Evolutionary conservation across 352 stramenopile genomes (phyloP).

Genomic region (Phytopythium delawarense): DNA sequence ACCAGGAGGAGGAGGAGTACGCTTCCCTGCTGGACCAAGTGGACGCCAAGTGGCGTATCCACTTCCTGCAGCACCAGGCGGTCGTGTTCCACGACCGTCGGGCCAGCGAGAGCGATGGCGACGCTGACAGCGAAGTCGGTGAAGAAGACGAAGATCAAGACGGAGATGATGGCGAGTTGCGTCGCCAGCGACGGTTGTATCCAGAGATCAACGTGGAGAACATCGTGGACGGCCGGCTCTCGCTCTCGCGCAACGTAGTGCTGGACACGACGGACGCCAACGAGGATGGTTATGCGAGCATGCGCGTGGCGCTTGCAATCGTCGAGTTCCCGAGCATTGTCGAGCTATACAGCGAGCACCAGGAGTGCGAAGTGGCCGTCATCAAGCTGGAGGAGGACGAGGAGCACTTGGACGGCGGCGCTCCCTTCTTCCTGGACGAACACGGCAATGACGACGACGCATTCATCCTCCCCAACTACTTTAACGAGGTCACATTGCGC

Average conservation of each 20-base stretch:
- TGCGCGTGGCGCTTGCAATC: slow-evolving; percentile 56
- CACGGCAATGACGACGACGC: slow-evolving; percentile 57
- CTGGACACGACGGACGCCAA: slow-evolving; percentile 66
- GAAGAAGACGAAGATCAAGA: slow-evolving; percentile 13
- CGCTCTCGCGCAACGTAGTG: slow-evolving; percentile 55
- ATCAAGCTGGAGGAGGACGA: slow-evolving; percentile 82
- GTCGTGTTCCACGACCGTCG: slow-evolving; percentile 25
- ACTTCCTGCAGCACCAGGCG: slow-evolving; percentile 26
- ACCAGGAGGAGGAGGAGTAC: slow-evolving; percentile 48
- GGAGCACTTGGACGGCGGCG: slow-evolving; percentile 36
- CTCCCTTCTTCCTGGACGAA: slow-evolving; percentile 72
- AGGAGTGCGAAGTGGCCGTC: slow-evolving; percentile 58
- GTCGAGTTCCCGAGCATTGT: slow-evolving; percentile 75
- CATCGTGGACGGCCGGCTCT: slow-evolving; percentile 39
- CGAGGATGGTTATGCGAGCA: slow-evolving; percentile 51
- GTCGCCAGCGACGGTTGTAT: slow-evolving; percentile 17
- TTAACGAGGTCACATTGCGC: slow-evolving; percentile 55
- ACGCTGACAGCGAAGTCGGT: slow-evolving; percentile 14
- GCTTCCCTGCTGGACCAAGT: slow-evolving; percentile 42
- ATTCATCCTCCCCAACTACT: slow-evolving; percentile 55
- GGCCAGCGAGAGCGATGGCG: slow-evolving; percentile 6
- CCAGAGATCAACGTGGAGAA: slow-evolving; percentile 54
- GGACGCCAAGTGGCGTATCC: slow-evolving; percentile 53
- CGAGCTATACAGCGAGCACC: slow-evolving; percentile 61
- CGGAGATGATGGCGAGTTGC: slow-evolving; percentile 14